Percentiles rank a stretch among this genome's conserved stretches.
Evolutionary conservation across 331 rosid genomes (phyloP).

Genomic region (Arachis monticola): DNA sequence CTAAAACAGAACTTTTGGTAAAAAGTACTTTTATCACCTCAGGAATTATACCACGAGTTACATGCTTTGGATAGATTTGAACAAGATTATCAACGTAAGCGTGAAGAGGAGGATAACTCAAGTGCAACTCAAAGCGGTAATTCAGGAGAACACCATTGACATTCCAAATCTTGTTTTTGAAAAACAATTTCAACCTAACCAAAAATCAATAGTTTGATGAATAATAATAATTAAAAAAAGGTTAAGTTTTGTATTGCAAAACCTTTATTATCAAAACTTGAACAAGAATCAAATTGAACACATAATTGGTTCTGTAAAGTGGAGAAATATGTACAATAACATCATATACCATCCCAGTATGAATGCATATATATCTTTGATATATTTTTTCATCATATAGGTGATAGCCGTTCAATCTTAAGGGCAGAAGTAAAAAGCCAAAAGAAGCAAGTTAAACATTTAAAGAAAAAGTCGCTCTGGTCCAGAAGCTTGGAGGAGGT

Average conservation of each 20-base stretch:
- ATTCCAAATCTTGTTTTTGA: conserved; percentile 37
- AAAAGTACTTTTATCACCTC: conserved; percentile 35
- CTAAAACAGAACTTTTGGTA: background rate
- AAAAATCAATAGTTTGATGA: conserved; percentile 1
- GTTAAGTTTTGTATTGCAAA: background rate
- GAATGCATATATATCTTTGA: conserved; percentile 4
- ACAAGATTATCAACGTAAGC: conserved; percentile 55
- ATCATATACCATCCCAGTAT: background rate
- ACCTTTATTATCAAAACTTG: conserved; percentile 7
- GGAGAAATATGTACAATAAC: conserved; percentile 16
- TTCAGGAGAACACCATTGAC: conserved; percentile 27
- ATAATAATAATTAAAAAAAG: conserved; percentile 12
- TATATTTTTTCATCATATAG: conserved; percentile 48
- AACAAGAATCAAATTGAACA: conserved; percentile 1
- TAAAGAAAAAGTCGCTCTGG: conserved; percentile 91
- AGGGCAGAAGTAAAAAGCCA: conserved; percentile 68
- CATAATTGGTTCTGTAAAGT: conserved; percentile 26
- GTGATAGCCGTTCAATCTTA: conserved; percentile 56
- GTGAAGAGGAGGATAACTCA: conserved; percentile 56
- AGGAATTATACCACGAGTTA: conserved; percentile 59
- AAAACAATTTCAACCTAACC: background rate
- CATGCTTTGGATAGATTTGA: conserved; percentile 53
- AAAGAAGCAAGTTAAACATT: conserved; percentile 66
- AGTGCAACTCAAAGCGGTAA: conserved; percentile 56
- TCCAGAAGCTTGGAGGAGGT: conserved; percentile 85